Conservation (phyloP, 2,329 filamentous ascomycete genomes). For the Periconia digitata region DNA sequence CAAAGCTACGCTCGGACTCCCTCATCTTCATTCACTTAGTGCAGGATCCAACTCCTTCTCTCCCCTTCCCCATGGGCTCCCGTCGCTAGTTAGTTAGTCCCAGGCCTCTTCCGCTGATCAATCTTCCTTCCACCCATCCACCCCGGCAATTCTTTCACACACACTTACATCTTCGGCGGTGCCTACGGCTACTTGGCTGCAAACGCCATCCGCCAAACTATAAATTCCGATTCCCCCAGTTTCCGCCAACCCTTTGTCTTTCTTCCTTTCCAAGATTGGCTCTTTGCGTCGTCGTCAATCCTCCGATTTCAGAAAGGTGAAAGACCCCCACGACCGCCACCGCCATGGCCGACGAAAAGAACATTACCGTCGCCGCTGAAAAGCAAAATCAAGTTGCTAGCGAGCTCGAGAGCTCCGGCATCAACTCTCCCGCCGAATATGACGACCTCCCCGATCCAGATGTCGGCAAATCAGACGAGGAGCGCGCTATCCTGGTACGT, state of each 20-base stretch:
- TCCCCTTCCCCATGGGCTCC: slow-evolving; percentile 37
- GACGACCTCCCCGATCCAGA: slow-evolving; percentile 41
- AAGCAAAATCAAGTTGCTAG: slow-evolving; percentile 25
- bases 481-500: slow-evolving; percentile 37
- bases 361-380: slow-evolving; percentile 19
- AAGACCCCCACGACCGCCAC: slow-evolving; percentile 14
- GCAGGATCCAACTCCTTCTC: slow-evolving; percentile 37
- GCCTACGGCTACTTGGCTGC: not conserved
- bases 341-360: slow-evolving; percentile 38
- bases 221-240: slow-evolving; percentile 23
- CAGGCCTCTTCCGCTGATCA: not conserved
- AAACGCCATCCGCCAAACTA: slow-evolving; percentile 17
- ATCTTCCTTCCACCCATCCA: not conserved
- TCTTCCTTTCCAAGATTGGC: not conserved
- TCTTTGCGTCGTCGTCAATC: not conserved
- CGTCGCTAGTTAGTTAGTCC: slow-evolving; percentile 13
- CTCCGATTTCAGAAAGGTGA: too few relatives aligned
- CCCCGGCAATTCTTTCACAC: slow-evolving; percentile 18
- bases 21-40: slow-evolving; percentile 12
- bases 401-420: slow-evolving; percentile 30
- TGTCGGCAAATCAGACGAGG: slow-evolving; percentile 35
- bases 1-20: slow-evolving; percentile 29
- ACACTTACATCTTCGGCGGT: slow-evolving; percentile 3
- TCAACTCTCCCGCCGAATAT: slow-evolving; percentile 26
- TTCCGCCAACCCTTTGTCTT: slow-evolving; percentile 4